Conservation (phyloP, 805 yeast species). For the Cyberlindnera euphorbiae region DNA sequence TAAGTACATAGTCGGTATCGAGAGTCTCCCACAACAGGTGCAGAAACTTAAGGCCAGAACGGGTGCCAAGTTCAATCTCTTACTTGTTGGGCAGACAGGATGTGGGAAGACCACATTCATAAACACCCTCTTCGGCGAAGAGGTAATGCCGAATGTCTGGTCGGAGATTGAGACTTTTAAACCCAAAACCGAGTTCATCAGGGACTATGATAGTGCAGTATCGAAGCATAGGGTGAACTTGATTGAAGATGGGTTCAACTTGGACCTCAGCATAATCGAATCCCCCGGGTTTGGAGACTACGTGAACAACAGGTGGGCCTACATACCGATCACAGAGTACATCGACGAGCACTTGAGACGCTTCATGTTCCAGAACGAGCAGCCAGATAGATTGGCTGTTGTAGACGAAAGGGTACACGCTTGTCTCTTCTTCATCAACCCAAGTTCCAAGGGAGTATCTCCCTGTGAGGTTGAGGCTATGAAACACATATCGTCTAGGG, state of each 20-base stretch:
- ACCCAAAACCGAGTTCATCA: conserved; percentile 34
- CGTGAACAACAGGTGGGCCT: conserved; percentile 59
- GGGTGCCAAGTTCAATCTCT: conserved; percentile 74
- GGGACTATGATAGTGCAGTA: conserved; percentile 28
- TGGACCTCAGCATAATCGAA: conserved; percentile 62
- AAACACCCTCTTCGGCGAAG: conserved; percentile 68
- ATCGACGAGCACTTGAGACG: conserved; percentile 75
- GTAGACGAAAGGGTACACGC: conserved; percentile 74
- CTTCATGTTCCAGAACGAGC: conserved; percentile 71
- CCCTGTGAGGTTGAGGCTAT: conserved; percentile 70
- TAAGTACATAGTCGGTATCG: conserved; percentile 24
- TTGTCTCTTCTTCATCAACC: conserved; percentile 77
- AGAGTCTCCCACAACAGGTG: conserved; percentile 27
- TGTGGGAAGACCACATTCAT: conserved; percentile 78
- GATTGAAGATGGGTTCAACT: conserved; percentile 52
- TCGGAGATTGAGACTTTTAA: conserved; percentile 36
- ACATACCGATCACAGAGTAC: conserved; percentile 65
- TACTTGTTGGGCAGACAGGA: conserved; percentile 86
- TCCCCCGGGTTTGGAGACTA: conserved; percentile 76
- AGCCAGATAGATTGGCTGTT: conserved; percentile 52
- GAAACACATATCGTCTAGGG: conserved; percentile 64
- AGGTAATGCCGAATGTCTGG: conserved; percentile 36
- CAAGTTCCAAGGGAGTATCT: conserved; percentile 56
- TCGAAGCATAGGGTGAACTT: conserved; percentile 43
- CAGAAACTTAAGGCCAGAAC: conserved; percentile 33